Evolutionary conservation across 2,329 filamentous ascomycete species (phyloP), one percentile per base, ranked within the genome.

Genomic region (Penicillium sp.): DNA sequence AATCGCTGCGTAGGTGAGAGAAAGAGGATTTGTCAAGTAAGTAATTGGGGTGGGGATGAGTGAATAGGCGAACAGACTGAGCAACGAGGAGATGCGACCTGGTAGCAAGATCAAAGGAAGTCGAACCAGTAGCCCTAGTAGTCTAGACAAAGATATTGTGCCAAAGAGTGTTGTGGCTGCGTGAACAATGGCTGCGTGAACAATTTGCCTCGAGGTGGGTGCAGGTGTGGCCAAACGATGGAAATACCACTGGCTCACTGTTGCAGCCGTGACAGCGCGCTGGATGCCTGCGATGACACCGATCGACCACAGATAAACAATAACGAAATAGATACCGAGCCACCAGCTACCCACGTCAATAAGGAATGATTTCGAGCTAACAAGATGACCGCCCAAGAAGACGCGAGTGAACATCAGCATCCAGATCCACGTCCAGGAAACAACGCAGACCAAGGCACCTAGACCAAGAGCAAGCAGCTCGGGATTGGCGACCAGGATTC

Each of bases 161-260:
- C 94, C 94, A 68, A 97, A 95, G 36, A 97, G 87, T 2, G 90
- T 93, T 16, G 90, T 92, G 14, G 85, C 80, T 3, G 92, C 88
- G 75, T 99, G 94, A 47, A 81, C 80, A 42, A 96, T 79, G 14
- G 92, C 93, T 7, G 92, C 93, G 58, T 84, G 80, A 26, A 97
- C 91, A 45, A 97, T 88, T 53, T 92, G 88, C 54, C 83, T 81
- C 1, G 91, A 92, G 0, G 90, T 86, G 2, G 91, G 87, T 9
- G 88, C 81, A 5, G 93, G 91, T 11, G 87, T 83, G 5, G 87
- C 86, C 65, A 95, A 89, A 60, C 94, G 90, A 74, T 97, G 93
- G 74, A 97, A 99, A 75, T 99, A 99, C 94, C 94, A 99, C 74
- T 99, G 94, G 38, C 91, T 96, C 25, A 97, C 93, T 0, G 93